Conservation (phyloP, 1,139 yeast genomes). For the Taphrina sp. region DNA sequence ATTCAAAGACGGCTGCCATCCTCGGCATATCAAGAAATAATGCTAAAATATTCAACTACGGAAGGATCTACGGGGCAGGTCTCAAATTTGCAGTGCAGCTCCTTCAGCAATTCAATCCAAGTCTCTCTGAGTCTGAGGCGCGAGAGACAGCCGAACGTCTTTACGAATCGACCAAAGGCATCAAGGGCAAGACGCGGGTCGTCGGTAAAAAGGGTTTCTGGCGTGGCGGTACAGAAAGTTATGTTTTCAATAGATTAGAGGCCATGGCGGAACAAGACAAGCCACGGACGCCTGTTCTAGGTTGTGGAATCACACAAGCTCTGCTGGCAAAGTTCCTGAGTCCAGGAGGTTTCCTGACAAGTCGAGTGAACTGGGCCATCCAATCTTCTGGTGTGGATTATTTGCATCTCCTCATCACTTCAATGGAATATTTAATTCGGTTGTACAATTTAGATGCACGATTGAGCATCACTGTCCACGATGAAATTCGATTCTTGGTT, state of each 20-base stretch:
- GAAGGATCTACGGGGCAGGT: constrained; percentile 97
- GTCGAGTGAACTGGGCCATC: constrained; percentile 95
- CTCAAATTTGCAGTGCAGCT: constrained; percentile 79
- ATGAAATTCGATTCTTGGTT: constrained; percentile 81
- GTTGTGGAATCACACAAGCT: constrained; percentile 91
- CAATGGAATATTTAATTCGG: constrained; percentile 79
- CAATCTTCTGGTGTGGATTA: constrained; percentile 98
- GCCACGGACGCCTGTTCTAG: constrained; percentile 88
- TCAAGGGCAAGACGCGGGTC: constrained; percentile 45
- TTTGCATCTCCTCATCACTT: constrained; percentile 73
- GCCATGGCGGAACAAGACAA: constrained; percentile 77
- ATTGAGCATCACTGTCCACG: constrained; percentile 85
- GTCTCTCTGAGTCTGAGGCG: constrained; percentile 67
- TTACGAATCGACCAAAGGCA: constrained; percentile 83
- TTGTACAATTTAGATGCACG: constrained; percentile 73
- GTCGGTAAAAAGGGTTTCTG: constrained; percentile 52
- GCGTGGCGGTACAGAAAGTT: constrained; percentile 93
- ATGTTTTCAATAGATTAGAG: constrained; percentile 85
- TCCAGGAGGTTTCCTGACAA: constrained; percentile 70
- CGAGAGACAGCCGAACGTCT: constrained; percentile 62
- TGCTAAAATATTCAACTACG: constrained; percentile 94
- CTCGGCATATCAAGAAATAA: constrained; percentile 86
- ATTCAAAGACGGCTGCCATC: constrained; percentile 88
- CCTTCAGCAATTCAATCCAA: constrained; percentile 76
- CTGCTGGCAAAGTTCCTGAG: constrained; percentile 64